phyloP scores from a whole-genome alignment of 2,329 filamentous ascomycete species.

The Diaporthe vaccinii region DNA sequence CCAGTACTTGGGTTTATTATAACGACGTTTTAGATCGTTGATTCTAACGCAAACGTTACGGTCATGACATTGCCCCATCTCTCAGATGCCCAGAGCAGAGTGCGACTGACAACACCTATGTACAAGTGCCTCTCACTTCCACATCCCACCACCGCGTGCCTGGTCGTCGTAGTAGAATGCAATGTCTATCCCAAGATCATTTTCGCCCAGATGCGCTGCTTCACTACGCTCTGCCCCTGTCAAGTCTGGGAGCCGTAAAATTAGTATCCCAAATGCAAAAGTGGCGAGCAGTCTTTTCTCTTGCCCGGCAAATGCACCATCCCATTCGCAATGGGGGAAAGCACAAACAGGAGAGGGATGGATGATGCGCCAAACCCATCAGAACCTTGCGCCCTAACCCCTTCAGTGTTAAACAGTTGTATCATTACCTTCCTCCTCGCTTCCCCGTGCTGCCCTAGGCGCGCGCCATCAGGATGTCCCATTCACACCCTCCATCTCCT shows the following conservation, averaged over 20 bases:
- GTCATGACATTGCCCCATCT: constrained; percentile 4
- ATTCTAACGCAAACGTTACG: constrained; percentile 19
- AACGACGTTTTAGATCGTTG: not conserved
- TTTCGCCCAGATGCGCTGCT: not conserved
- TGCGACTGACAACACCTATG: constrained; percentile 1
- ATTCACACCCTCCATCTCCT: constrained; percentile 15
- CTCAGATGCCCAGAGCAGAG: not conserved
- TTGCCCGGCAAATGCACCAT: constrained; percentile 10
- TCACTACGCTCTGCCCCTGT: not conserved
- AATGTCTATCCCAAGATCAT: constrained; percentile 12
- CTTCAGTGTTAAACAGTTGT: not conserved
- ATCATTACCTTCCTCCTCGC: constrained; percentile 8
- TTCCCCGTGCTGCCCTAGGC: not conserved
- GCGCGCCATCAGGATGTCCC: not conserved
- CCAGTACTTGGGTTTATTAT: not conserved
- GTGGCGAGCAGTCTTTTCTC: not conserved
- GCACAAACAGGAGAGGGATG: not conserved
- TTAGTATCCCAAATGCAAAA: not conserved
- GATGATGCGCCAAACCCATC: not conserved
- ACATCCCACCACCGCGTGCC: not conserved
- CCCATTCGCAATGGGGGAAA: not conserved
- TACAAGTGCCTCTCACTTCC: not conserved
- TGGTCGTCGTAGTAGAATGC: constrained; percentile 6
- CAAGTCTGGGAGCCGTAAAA: not conserved
- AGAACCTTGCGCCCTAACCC: not conserved